Conservation (phyloP, 2,329 filamentous ascomycete genomes). For the Dichotomopilus funicola region DNA sequence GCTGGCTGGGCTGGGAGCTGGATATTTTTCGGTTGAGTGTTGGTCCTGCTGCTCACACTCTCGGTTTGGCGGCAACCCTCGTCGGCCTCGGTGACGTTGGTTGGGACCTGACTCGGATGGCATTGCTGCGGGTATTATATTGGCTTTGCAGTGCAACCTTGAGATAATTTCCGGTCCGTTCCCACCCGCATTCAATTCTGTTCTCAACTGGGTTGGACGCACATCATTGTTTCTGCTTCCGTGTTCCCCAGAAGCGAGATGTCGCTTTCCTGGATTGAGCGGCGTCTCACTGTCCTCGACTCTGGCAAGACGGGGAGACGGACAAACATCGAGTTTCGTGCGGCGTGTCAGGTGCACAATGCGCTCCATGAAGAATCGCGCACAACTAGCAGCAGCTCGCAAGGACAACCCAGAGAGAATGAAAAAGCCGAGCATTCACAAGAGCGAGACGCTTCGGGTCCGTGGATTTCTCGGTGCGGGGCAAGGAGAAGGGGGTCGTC, state of each 20-base stretch:
- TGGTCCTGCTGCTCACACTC: neutral
- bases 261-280: neutral
- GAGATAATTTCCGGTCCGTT: slow-evolving; percentile 11
- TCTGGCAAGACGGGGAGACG: no score
- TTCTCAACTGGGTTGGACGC: neutral
- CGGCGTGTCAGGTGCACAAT: no score
- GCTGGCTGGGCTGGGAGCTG: neutral
- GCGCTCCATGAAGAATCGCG: no score
- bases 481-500: slow-evolving; percentile 5
- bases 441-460: no score
- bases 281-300: neutral
- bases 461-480: neutral
- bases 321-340: no score
- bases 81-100: neutral
- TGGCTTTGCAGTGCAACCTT: slow-evolving; percentile 14
- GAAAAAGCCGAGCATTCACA: no score
- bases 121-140: slow-evolving; percentile 10
- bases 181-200: slow-evolving; percentile 2
- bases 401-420: no score
- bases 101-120: slow-evolving; percentile 6
- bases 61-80: neutral
- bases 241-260: neutral
- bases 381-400: no score
- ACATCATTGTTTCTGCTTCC: neutral
- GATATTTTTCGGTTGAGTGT: slow-evolving; percentile 2